These are phyloP conservation scores for Mycena venus DNA, from an alignment of 768 basidiomycete genomes.

Conservation along the genomic window DNA sequence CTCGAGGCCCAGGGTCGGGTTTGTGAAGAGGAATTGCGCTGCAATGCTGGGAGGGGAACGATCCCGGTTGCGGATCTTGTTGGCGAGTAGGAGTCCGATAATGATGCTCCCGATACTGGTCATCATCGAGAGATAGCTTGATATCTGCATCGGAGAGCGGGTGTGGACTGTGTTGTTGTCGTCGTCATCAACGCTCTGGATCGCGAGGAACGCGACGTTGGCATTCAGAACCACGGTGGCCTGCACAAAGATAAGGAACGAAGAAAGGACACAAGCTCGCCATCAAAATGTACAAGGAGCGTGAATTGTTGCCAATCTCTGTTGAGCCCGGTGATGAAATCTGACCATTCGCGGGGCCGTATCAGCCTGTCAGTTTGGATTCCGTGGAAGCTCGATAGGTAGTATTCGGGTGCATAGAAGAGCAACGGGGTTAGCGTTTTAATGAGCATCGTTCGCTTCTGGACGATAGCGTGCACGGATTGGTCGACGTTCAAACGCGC, in stretches of 20 bases:
- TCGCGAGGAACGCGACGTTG: constrained; percentile 74
- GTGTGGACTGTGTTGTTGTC: background rate
- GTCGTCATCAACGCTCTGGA: constrained; percentile 54
- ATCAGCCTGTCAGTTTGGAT: constrained; percentile 57
- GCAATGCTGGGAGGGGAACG: background rate
- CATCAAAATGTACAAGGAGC: constrained; percentile 59
- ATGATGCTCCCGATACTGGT: constrained; percentile 64
- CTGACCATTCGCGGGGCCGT: constrained; percentile 56
- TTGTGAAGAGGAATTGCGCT: background rate
- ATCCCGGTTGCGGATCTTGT: constrained; percentile 53
- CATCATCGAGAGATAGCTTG: constrained; percentile 64
- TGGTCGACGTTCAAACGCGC: constrained; percentile 61
- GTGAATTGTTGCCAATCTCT: constrained; percentile 66
- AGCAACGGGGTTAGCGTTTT: constrained; percentile 32
- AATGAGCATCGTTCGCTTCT: constrained; percentile 53
- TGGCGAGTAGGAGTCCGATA: constrained; percentile 59
- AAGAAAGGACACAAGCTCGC: background rate
- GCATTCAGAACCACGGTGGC: constrained; percentile 69
- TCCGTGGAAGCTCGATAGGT: background rate
- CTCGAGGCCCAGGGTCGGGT: constrained; percentile 61
- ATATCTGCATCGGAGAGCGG: constrained; percentile 60
- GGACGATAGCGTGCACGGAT: constrained; percentile 51
- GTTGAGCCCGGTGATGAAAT: constrained; percentile 59
- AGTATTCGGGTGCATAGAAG: background rate
- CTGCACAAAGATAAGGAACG: constrained; percentile 45